Evolutionary conservation across 805 yeast species (phyloP).

Genomic region (Pichia nanzhaoensis): DNA sequence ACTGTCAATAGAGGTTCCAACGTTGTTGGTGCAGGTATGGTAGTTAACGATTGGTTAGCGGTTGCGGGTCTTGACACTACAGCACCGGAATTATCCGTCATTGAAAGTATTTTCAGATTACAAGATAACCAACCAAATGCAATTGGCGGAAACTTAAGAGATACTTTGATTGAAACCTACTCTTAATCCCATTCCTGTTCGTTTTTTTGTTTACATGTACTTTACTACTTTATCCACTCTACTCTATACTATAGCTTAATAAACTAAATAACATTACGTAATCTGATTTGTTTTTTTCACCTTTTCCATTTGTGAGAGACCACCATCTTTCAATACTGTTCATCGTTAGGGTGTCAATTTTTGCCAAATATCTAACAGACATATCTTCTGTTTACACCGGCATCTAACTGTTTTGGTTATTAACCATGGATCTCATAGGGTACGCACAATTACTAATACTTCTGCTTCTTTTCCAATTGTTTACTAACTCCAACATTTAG

Average conservation of each 20-base stretch:
- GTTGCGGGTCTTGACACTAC: slow-evolving; percentile 97
- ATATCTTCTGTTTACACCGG: too few species aligned
- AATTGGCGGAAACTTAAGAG: slow-evolving; percentile 79
- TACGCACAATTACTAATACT: too few species aligned
- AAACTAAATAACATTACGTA: not conserved
- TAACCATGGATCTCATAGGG: slow-evolving; percentile 20
- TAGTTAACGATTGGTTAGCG: slow-evolving; percentile 96
- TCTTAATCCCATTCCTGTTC: slow-evolving; percentile 36
- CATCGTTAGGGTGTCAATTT: too few species aligned
- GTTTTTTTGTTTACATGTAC: not conserved
- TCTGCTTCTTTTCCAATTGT: too few species aligned
- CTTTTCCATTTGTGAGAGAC: too few species aligned
- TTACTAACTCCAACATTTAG: slow-evolving; percentile 17
- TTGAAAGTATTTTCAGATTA: slow-evolving; percentile 91
- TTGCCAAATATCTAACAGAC: too few species aligned
- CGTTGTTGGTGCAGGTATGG: slow-evolving; percentile 98
- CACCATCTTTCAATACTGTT: too few species aligned
- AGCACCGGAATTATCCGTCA: slow-evolving; percentile 95
- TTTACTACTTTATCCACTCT: too few species aligned
- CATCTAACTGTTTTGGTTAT: not conserved
- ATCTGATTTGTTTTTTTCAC: not conserved
- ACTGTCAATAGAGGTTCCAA: slow-evolving; percentile 96
- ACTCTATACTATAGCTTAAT: too few species aligned
- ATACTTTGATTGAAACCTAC: slow-evolving; percentile 87
- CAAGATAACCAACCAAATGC: slow-evolving; percentile 89